A percentile compares a stretch with the other conserved stretches of the same genome.
Evolutionary conservation across 108 stramenopile species (phyloP).

Genomic region (Skeletonema costatum): DNA sequence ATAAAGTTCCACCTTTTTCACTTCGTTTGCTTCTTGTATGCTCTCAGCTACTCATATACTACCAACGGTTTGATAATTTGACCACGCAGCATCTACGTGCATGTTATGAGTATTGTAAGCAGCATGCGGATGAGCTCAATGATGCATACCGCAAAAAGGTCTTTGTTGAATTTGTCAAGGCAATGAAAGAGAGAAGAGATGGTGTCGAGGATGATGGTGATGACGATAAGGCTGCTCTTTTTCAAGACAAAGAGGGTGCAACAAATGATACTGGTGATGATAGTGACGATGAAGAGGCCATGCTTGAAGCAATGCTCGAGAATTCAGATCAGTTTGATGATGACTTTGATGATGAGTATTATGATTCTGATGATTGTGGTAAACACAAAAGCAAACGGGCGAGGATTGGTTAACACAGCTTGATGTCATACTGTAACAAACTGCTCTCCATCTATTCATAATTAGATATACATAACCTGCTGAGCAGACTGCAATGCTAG

Average conservation of each 20-base stretch:
- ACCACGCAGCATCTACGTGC: constrained; percentile 42
- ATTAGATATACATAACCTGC: no score
- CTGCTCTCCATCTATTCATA: no score
- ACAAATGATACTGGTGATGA: constrained; percentile 20
- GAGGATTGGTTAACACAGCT: not conserved
- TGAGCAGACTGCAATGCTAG: no score
- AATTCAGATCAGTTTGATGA: constrained; percentile 63
- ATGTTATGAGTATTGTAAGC: constrained; percentile 70
- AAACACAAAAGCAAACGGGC: not conserved
- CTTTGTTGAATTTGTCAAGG: constrained; percentile 73
- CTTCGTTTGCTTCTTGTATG: constrained; percentile 77
- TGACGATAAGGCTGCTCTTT: not conserved
- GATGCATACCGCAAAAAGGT: constrained; percentile 72
- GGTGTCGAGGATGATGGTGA: not conserved
- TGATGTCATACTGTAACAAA: not conserved
- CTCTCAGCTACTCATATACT: constrained; percentile 75
- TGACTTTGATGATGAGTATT: constrained; percentile 49
- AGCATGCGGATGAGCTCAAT: constrained; percentile 56
- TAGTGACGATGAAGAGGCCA: constrained; percentile 61
- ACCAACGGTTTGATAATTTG: constrained; percentile 67
- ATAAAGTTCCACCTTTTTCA: constrained; percentile 55
- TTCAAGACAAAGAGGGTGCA: not conserved
- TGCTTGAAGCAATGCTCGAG: constrained; percentile 75
- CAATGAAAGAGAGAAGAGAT: constrained; percentile 61
- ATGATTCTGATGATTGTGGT: constrained; percentile 20